Evolutionary conservation across 2,329 filamentous ascomycete genomes (phyloP).

Genomic region (Monilinia fructicola): DNA sequence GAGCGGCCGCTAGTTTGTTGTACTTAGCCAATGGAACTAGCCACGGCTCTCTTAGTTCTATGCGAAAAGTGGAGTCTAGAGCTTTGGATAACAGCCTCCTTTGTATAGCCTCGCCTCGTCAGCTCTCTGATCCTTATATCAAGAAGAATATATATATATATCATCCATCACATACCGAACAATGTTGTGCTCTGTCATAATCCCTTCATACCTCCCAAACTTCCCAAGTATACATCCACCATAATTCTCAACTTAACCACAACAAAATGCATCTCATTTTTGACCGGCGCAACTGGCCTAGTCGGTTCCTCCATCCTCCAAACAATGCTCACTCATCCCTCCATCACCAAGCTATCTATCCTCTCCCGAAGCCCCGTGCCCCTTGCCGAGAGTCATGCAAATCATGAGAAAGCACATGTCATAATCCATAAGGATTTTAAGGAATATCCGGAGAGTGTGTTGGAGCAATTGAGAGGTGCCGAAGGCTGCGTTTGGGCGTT

Average conservation of each 20-base stretch:
- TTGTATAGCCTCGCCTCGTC: constrained; percentile 6
- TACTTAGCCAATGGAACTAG: neutral
- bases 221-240: neutral
- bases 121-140: neutral
- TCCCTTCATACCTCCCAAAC: neutral
- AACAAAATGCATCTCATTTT: constrained; percentile 58
- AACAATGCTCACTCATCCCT: constrained; percentile 54
- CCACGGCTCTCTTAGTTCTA: neutral
- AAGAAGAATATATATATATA: neutral
- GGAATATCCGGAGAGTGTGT: constrained; percentile 56
- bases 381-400: constrained; percentile 58
- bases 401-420: constrained; percentile 54
- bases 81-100: neutral
- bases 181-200: neutral
- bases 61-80: neutral
- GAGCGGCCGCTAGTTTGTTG: neutral
- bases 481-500: constrained; percentile 72
- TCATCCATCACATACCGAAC: neutral
- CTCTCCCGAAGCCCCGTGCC: constrained; percentile 64
- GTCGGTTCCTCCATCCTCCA: constrained; percentile 62
- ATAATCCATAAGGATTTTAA: constrained; percentile 68
- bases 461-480: constrained; percentile 62
- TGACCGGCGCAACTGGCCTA: constrained; percentile 68
- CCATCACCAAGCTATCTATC: constrained; percentile 65
- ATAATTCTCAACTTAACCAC: neutral